These are phyloP conservation scores for Purshia tridentata DNA, from an alignment of 306 rosid genomes.

Conservation along the genomic window DNA sequence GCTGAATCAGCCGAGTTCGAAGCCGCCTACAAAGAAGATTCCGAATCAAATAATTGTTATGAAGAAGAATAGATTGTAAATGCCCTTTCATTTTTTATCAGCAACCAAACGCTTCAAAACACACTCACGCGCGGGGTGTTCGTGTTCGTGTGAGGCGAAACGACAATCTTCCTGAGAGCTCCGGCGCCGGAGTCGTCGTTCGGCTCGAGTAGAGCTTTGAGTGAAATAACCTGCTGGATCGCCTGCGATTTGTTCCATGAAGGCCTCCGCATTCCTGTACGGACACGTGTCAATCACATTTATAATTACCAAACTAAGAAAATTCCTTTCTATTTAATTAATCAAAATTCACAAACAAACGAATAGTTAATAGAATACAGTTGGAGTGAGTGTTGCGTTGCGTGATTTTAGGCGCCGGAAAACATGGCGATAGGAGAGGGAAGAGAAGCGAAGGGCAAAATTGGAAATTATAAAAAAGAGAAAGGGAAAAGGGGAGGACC, in stretches of 20 bases:
- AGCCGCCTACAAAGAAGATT: slow-evolving; percentile 42
- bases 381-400: not conserved
- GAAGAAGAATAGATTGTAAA: not conserved
- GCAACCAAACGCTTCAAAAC: not conserved
- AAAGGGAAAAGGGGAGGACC: slow-evolving; percentile 35
- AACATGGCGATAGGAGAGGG: slow-evolving; percentile 34
- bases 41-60: not conserved
- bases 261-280: slow-evolving; percentile 99
- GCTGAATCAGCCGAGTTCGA: slow-evolving; percentile 46
- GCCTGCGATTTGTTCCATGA: slow-evolving; percentile 99
- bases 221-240: slow-evolving; percentile 97
- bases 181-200: slow-evolving; percentile 60
- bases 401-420: slow-evolving; percentile 48
- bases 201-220: slow-evolving; percentile 91
- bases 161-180: slow-evolving; percentile 42
- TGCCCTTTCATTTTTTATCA: not conserved
- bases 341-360: not conserved
- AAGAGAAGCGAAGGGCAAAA: slow-evolving; percentile 31
- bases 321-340: not conserved
- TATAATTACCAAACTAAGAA: not conserved
- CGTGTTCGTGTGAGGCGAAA: slow-evolving; percentile 24
- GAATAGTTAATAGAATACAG: not conserved
- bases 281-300: slow-evolving; percentile 59
- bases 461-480: slow-evolving; percentile 8
- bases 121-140: slow-evolving; percentile 22